Base-by-base conservation (phyloP, 1,284 basidiomycete genomes). In the Ceratobasidium sp. region DNA sequence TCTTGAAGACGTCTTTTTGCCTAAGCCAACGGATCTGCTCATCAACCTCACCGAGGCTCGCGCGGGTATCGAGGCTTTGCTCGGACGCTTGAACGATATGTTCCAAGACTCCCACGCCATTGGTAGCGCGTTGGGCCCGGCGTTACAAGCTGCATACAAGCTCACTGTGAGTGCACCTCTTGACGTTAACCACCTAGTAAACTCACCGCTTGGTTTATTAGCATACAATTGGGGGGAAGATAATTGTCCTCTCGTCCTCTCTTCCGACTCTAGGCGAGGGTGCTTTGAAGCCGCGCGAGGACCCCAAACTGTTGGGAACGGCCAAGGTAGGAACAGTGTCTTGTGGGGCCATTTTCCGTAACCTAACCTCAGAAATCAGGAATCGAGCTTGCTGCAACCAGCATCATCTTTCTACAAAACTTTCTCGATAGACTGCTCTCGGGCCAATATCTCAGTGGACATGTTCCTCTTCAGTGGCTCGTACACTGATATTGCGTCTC, bases 391-490 rank as follows among this genome's bases (percentile, higher is more conserved):
- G 12, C 88, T 98, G 54, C 95, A 96, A 87, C 89, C 96, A 20
- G 95, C 94, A 0, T 95, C 94, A 44, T 90, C 93, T 10, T 99
- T 98, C 88, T 99, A 99, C 90, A 99, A 99, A 89, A 96, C 96
- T 0, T 99, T 99, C 81, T 96, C 98, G 23, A 99, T 99, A 83
- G 97, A 99, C 82, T 99, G 97, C 85, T 99, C 97, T 7, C 92
- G 97, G 81, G 93, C 94, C 8, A 98, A 99, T 85, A 94, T 99
- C 50, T 97, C 97, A 0, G 97, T 99, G 77, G 97, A 99, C 85
- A 99, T 99, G 97, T 99, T 98, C 92, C 88, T 99, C 74, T 99
- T 98, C 87, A 94, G 94, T 79, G 89, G 95, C 18, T 88, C 89
- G 35, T 99, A 99, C 85, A 97, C 97, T 81, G 98, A 99, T 85